phyloP scores from a whole-genome alignment of 1,284 basidiomycete species.

The Marasmius oreades region DNA sequence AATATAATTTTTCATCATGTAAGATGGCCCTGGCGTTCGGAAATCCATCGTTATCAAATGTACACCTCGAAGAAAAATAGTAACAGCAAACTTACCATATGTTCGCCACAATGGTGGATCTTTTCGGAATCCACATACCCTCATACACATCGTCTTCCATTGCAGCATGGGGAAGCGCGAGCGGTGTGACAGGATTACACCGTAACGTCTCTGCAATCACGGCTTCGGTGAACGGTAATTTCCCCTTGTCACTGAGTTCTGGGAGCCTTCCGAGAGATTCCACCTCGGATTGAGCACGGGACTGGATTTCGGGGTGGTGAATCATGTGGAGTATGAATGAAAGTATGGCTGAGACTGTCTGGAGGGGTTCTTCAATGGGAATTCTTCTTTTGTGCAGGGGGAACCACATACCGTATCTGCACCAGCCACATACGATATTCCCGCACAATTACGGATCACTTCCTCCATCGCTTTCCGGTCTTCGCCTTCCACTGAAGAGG shows the following conservation, averaged over 20 bases:
- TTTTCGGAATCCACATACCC: neutral
- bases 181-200: neutral
- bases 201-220: neutral
- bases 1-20: neutral
- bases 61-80: neutral
- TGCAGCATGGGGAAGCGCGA: neutral
- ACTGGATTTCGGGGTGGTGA: conserved; percentile 27
- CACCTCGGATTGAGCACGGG: conserved; percentile 17
- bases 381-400: no score
- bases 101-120: neutral
- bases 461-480: neutral
- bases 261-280: neutral
- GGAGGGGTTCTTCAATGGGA: no score
- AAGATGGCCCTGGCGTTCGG: neutral
- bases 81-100: neutral
- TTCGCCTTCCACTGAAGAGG: neutral
- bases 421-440: no score
- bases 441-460: neutral
- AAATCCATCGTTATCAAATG: no score
- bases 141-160: neutral
- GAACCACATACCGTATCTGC: neutral
- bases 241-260: neutral
- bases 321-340: conserved; percentile 27
- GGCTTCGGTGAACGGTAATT: neutral
- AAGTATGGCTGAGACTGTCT: conserved; percentile 22